Base-by-base conservation (phyloP, 2,329 filamentous ascomycete species). In the Sphaerulina populicola region DNA sequence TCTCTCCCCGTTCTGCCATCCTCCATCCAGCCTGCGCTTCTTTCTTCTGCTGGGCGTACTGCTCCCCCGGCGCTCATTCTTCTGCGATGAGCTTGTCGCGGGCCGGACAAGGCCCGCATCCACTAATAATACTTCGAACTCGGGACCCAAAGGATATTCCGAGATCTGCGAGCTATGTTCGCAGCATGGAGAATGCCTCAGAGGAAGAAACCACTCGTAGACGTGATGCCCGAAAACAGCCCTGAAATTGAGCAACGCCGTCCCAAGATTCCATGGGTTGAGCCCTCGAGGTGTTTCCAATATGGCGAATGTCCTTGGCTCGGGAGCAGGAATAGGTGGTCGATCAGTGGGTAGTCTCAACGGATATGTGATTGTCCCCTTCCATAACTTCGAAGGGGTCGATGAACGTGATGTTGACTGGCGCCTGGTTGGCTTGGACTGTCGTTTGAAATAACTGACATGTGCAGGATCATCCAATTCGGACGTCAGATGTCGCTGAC, bases 201-300 rank as follows among this genome's bases (percentile, higher is more conserved):
- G 66, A 0, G 91, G 91, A 1, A 95, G 69, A 10, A 95, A 64
- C 90, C 90, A 97, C 53, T 95, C 86, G 11, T 83, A 54, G 2
- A 82, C 57, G 15, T 71, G 78, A 42, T 77, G 70, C 0, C 91
- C 91, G 82, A 98, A 88, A 21, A 96, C 80, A 11, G 83, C 78
- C 57, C 81, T 79, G 71, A 89, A 83, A 63, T 97, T 97, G 27
- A 74, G 70, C 55, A 78, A 74, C 1, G 49, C 41, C 29, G 67
- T 72, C 1, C 86, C 87, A 0, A 93, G 72, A 60, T 94, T 80
- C 82, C 88, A 98, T 0, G 88, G 88, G 59, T 95, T 95, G 60
- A 93, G 83, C 8, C 86, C 83, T 0, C 80, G 77, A 2, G 80
- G 73, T 0, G 85, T 87, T 54, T 80, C 77, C 1, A 96, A 73